Conservation (phyloP, 2,329 filamentous ascomycete species). For the Penicillium sp. region DNA sequence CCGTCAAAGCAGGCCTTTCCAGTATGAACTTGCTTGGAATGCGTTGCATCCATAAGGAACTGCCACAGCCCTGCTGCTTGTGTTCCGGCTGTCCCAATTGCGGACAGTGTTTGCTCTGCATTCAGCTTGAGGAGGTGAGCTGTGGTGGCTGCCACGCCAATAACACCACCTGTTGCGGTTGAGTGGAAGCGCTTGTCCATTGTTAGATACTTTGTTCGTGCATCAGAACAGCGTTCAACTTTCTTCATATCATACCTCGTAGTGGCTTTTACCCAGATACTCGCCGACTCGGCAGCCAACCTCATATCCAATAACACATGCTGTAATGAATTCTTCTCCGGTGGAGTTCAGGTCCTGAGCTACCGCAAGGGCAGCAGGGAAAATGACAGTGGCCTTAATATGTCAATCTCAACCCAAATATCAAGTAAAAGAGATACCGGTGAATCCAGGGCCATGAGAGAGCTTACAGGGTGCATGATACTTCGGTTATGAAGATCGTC, state of each 20-base stretch:
- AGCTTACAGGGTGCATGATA: constrained; percentile 38
- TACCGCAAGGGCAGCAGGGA: constrained; percentile 34
- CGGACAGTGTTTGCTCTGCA: constrained; percentile 28
- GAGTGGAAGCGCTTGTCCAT: constrained; percentile 30
- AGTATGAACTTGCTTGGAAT: constrained; percentile 39
- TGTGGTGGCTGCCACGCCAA: constrained; percentile 35
- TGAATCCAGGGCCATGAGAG: background rate
- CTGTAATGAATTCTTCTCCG: constrained; percentile 35
- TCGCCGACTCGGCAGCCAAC: constrained; percentile 35
- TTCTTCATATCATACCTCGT: constrained; percentile 27
- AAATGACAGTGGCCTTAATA: constrained; percentile 34
- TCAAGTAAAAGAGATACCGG: background rate
- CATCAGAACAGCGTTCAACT: background rate
- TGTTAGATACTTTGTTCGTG: background rate
- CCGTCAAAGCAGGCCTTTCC: constrained; percentile 38
- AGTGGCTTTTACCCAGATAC: constrained; percentile 36
- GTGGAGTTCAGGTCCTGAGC: constrained; percentile 33
- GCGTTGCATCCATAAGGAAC: constrained; percentile 35
- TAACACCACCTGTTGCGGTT: constrained; percentile 31
- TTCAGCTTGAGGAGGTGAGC: constrained; percentile 30
- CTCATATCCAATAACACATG: constrained; percentile 38
- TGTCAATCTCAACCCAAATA: constrained; percentile 2
- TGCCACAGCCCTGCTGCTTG: constrained; percentile 40
- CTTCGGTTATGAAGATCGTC: constrained; percentile 40
- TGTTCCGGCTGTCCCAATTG: constrained; percentile 37